phyloP scores from a whole-genome alignment of 139 green algal genomes.

The Gonium pectorale region DNA sequence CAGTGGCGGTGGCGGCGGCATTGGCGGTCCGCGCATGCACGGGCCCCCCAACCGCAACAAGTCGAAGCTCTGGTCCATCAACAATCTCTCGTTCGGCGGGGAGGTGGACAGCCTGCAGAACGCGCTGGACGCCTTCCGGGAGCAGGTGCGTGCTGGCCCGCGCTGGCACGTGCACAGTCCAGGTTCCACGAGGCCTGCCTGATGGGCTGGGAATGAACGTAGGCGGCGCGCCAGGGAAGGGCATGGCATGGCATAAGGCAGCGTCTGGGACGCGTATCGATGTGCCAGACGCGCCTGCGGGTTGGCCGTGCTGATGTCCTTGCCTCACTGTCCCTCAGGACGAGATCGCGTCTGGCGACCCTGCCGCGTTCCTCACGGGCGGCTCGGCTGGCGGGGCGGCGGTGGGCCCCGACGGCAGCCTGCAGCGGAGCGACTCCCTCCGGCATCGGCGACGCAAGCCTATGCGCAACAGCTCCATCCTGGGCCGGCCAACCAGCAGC shows the following conservation, averaged over 20 bases:
- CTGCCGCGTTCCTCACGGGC: constrained; percentile 2
- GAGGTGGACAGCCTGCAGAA: constrained; percentile 77
- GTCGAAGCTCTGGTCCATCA: constrained; percentile 64
- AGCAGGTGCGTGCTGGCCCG: constrained; percentile 35
- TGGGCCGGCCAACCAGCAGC: constrained; percentile 34
- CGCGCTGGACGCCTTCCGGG: constrained; percentile 78
- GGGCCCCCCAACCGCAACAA: constrained; percentile 56
- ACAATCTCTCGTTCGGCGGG: constrained; percentile 55
- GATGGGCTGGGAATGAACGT: too few relatives aligned
- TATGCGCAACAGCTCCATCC: constrained; percentile 19
- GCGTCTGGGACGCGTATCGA: too few relatives aligned
- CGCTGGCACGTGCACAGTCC: too few relatives aligned
- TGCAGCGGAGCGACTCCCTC: constrained; percentile 27
- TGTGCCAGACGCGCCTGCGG: too few relatives aligned
- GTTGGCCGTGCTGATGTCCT: too few relatives aligned
- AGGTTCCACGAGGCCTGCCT: too few relatives aligned
- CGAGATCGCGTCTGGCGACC: constrained; percentile 26
- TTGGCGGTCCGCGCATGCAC: constrained; percentile 25
- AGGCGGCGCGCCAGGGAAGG: too few relatives aligned
- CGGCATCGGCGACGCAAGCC: constrained; percentile 38
- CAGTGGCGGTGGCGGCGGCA: neutral
- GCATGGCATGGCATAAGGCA: too few relatives aligned
- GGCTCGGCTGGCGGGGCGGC: constrained; percentile 1
- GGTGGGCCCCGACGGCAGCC: neutral
- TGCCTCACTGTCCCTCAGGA: too few relatives aligned